A percentile compares a stretch with the other conserved stretches of the same genome.
These are phyloP conservation scores for Ceratobasidium sp. DNA, from an alignment of 1,284 basidiomycete genomes.

Conservation along the genomic window DNA sequence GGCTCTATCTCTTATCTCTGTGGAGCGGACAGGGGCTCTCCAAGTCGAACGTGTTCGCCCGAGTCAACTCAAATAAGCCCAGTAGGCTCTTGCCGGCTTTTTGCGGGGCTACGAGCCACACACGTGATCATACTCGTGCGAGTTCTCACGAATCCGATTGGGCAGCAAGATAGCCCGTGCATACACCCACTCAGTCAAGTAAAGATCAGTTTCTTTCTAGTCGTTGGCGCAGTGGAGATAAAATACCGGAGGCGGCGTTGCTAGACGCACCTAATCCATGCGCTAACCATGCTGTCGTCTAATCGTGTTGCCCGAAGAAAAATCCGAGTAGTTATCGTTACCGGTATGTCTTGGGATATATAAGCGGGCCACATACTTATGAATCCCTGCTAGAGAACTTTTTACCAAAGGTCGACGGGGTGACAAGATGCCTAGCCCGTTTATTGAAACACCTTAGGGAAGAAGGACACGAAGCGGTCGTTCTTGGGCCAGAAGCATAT, in stretches of 20 bases:
- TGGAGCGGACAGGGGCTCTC: background rate
- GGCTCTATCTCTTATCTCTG: background rate
- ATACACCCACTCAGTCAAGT: slow-evolving; percentile 15
- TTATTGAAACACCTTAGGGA: slow-evolving; percentile 67
- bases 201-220: background rate
- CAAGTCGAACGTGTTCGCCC: slow-evolving; percentile 16
- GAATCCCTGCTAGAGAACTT: slow-evolving; percentile 45
- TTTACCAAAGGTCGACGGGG: slow-evolving; percentile 63
- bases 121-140: slow-evolving; percentile 40
- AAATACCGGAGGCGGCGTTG: slow-evolving; percentile 1
- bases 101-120: background rate
- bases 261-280: slow-evolving; percentile 12
- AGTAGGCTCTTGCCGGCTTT: background rate
- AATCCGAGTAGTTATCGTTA: slow-evolving; percentile 39
- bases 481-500: slow-evolving; percentile 67
- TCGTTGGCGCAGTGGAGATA: slow-evolving; percentile 12
- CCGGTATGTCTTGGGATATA: slow-evolving; percentile 27
- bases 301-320: slow-evolving; percentile 3
- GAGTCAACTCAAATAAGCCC: slow-evolving; percentile 1
- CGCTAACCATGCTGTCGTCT: slow-evolving; percentile 3
- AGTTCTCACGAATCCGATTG: slow-evolving; percentile 32
- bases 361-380: background rate
- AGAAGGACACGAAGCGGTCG: slow-evolving; percentile 68
- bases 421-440: slow-evolving; percentile 68
- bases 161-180: background rate